These are phyloP conservation scores for Soucietia sequanensis DNA, from an alignment of 805 yeast genomes.

Conservation along the genomic window DNA sequence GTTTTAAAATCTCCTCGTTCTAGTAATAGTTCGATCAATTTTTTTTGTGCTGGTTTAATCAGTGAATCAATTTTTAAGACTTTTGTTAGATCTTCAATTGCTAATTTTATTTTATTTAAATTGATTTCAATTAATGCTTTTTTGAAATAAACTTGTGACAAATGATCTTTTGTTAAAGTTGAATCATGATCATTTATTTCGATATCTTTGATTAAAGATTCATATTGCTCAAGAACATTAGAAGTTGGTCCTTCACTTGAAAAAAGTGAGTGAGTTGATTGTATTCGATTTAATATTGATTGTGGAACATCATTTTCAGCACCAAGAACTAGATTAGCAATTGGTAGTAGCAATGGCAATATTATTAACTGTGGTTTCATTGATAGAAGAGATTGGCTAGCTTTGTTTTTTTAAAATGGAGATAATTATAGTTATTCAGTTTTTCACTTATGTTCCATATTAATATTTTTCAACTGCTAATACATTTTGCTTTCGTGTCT, in stretches of 20 bases:
- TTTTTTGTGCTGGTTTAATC: conserved; percentile 48
- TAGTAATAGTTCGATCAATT: conserved; percentile 47
- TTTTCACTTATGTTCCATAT: no score
- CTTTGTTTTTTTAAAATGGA: no score
- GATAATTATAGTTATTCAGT: no score
- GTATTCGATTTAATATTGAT: conserved; percentile 9
- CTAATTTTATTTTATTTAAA: conserved; percentile 51
- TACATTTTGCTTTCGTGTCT: no score
- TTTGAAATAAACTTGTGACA: conserved; percentile 53
- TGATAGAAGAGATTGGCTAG: no score
- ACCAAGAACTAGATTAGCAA: no score
- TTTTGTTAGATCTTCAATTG: conserved; percentile 50
- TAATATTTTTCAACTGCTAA: no score
- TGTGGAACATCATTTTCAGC: no score
- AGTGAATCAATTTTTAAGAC: conserved; percentile 44
- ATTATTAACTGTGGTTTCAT: no score
- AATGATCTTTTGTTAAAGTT: conserved; percentile 10
- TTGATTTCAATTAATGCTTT: conserved; percentile 61
- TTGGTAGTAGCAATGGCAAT: no score
- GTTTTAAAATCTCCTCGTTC: conserved; percentile 52
- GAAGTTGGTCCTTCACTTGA: conserved; percentile 30
- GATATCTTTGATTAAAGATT: conserved; percentile 14
- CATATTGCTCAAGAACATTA: conserved; percentile 24
- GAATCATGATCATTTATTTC: conserved; percentile 6
- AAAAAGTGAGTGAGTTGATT: conserved; percentile 17